A percentile compares a stretch with the other conserved stretches of the same genome.
Conservation (phyloP, 2,329 filamentous ascomycete species). For the Lecanosticta acicola region DNA sequence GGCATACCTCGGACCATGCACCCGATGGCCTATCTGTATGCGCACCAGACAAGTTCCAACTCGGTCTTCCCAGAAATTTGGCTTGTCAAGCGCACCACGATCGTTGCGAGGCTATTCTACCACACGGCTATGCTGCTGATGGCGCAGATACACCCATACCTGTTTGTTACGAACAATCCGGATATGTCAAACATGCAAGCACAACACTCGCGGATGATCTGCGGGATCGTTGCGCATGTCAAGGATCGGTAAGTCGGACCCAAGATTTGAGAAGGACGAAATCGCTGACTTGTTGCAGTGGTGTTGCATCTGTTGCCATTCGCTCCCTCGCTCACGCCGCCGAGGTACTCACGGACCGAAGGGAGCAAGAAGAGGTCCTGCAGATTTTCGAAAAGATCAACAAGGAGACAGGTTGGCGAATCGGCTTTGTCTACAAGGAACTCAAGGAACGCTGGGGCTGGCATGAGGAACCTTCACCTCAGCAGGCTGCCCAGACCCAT, state of each 20-base stretch:
- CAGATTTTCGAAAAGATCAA: slow-evolving; percentile 69
- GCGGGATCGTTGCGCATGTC: slow-evolving; percentile 80
- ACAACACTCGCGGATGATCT: slow-evolving; percentile 76
- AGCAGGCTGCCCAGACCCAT: slow-evolving; percentile 36
- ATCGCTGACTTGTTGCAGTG: slow-evolving; percentile 38
- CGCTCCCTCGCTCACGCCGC: slow-evolving; percentile 74
- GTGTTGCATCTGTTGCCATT: slow-evolving; percentile 71
- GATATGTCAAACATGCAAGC: slow-evolving; percentile 67
- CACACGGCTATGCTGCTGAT: slow-evolving; percentile 80
- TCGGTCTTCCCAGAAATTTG: slow-evolving; percentile 84
- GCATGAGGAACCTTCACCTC: slow-evolving; percentile 44
- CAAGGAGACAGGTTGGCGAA: slow-evolving; percentile 71
- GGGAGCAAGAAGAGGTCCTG: slow-evolving; percentile 76
- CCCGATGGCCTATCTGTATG: slow-evolving; percentile 70
- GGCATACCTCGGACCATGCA: slow-evolving; percentile 80
- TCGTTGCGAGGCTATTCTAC: slow-evolving; percentile 80
- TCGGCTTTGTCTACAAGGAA: slow-evolving; percentile 65
- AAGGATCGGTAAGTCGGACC: slow-evolving; percentile 58
- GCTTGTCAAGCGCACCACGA: slow-evolving; percentile 75
- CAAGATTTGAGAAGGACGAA: not conserved
- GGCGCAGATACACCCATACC: slow-evolving; percentile 69
- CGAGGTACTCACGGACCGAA: slow-evolving; percentile 60
- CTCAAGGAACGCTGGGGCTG: slow-evolving; percentile 75
- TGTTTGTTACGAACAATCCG: slow-evolving; percentile 48
- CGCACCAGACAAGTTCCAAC: slow-evolving; percentile 60